Conservation (phyloP, 2,329 filamentous ascomycete species). For the Hypoxylon sp. region DNA sequence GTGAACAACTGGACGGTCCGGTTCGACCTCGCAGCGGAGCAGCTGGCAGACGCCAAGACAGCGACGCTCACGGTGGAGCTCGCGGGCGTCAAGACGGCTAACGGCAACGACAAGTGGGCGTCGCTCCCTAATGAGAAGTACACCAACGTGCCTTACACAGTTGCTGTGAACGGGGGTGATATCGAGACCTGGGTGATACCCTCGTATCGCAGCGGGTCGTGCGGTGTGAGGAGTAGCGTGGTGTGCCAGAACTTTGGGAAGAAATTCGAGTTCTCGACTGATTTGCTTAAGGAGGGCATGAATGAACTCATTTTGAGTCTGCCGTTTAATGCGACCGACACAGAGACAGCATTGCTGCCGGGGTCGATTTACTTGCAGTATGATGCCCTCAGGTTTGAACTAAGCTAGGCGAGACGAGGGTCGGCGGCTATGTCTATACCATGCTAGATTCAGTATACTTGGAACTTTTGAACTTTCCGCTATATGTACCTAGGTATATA, state of each 20-base stretch:
- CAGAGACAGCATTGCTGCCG: slow-evolving; percentile 66
- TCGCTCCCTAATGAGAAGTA: slow-evolving; percentile 64
- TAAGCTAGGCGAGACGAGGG: slow-evolving; percentile 46
- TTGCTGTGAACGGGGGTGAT: slow-evolving; percentile 53
- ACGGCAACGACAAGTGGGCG: slow-evolving; percentile 68
- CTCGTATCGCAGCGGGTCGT: slow-evolving; percentile 67
- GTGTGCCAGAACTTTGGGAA: slow-evolving; percentile 70
- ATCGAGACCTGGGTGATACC: slow-evolving; percentile 67
- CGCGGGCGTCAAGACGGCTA: slow-evolving; percentile 70
- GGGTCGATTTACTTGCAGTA: slow-evolving; percentile 71
- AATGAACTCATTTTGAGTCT: slow-evolving; percentile 68
- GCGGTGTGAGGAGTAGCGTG: slow-evolving; percentile 68
- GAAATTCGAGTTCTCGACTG: slow-evolving; percentile 66
- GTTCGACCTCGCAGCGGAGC: slow-evolving; percentile 59
- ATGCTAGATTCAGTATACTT: not conserved
- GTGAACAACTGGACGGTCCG: slow-evolving; percentile 70
- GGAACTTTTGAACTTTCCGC: not conserved
- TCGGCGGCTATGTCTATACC: not conserved
- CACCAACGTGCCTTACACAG: slow-evolving; percentile 63
- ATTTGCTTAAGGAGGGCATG: slow-evolving; percentile 59
- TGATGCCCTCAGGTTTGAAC: slow-evolving; percentile 69
- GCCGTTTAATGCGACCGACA: slow-evolving; percentile 67
- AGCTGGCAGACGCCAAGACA: slow-evolving; percentile 57
- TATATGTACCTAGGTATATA: too few relatives aligned
- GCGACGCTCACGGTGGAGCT: slow-evolving; percentile 72